phyloP scores from a whole-genome alignment of 73 alveolate genomes.

The Blepharisma stoltei region DNA sequence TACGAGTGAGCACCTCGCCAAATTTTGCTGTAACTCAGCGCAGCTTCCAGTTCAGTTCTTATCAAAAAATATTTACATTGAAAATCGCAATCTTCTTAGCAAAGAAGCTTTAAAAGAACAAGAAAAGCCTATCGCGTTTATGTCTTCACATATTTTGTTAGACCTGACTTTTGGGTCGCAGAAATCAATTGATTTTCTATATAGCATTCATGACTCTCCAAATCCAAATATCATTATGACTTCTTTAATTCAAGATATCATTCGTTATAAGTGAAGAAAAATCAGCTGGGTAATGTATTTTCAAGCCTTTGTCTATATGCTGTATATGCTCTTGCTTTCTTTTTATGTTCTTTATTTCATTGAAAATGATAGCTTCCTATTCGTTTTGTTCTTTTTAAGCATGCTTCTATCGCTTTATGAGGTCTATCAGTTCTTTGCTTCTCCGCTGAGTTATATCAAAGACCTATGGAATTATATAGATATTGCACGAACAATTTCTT shows the following conservation, averaged over 20 bases:
- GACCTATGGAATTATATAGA: constrained; percentile 12
- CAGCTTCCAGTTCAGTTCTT: not conserved
- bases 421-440: not conserved
- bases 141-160: not conserved
- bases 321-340: constrained; percentile 19
- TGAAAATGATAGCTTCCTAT: not conserved
- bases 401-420: not conserved
- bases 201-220: not conserved
- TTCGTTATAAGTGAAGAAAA: not conserved
- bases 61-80: not conserved
- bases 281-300: not conserved
- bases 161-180: not conserved
- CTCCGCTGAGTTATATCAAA: not conserved
- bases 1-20: not conserved
- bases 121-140: not conserved
- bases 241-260: not conserved
- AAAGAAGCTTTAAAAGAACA: not conserved
- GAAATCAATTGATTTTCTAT: not conserved
- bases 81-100: not conserved
- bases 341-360: not conserved
- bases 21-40: not conserved
- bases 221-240: not conserved
- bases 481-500: not conserved
- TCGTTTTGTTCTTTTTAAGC: not conserved
- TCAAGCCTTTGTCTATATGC: not conserved